Evolutionary conservation across 257 asterid species (phyloP), one percentile per base, ranked within the genome.

Genomic region (Voacanga thouarsii): DNA sequence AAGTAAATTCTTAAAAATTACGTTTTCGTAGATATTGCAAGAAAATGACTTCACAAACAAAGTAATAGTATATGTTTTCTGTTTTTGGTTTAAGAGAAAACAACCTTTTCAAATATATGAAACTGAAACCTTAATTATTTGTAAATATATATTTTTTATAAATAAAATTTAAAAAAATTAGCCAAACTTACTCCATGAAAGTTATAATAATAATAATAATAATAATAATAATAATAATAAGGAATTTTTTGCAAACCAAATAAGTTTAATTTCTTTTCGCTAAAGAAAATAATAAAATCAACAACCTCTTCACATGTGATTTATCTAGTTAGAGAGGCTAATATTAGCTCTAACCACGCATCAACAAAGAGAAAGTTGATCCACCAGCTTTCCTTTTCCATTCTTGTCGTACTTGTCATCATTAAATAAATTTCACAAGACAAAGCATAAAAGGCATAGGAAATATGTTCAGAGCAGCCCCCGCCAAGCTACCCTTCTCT

Each of bases 371-470:
- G 5, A 50, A 7, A 26, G 14, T 26, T 0, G 23, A 49, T 50
- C 47, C 63, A 72, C 59, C 76, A 49, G 75, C 3, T 43, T 11
- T 43, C 4, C 57, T 6, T 24, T 75, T 21, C 60, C 67, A 16
- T 41, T 75, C 59, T 33, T 24, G 78, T 75, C 78, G 7, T 26
- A 60, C 44, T 37, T 66, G 47, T 59, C 78, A 23, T 75, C 14
- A 60, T 75, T 75, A 60, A 75, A 41, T 66, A 60, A 60, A 2
- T 44, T 23, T 15, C 71, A 60, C 37, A 41, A 23, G 59, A n/a
- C 78, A 60, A 60, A 75, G 81, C 80, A 85, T 67, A 79, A 45
- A 83, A 75, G 53, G 41, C 75, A 67, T 24, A 39, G 60, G 55
- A 50, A 61, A 60, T 66, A 14, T n/a, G 33, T 21, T 41, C 72